Evolutionary conservation across 306 rosid species (phyloP).

Genomic region (Medicago lupulina): DNA sequence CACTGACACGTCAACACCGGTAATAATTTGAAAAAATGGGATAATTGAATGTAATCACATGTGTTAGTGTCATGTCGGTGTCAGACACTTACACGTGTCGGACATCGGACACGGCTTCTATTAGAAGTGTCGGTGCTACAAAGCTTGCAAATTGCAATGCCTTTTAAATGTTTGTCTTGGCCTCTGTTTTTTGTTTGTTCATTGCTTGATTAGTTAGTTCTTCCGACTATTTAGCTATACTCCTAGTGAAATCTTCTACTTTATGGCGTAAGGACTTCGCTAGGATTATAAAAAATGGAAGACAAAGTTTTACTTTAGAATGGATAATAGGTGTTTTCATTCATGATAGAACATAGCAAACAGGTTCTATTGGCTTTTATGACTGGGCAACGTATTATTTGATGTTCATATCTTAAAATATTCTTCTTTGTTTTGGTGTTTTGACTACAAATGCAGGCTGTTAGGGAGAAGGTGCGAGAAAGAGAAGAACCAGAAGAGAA

Average conservation of each 20-base stretch:
- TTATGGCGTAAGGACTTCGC: slow-evolving; percentile 11
- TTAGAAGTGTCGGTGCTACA: neutral
- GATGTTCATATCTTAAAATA: slow-evolving; percentile 37
- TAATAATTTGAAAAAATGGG: too few species aligned
- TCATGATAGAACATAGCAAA: slow-evolving; percentile 22
- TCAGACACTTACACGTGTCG: too few species aligned
- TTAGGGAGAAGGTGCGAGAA: slow-evolving; percentile 62
- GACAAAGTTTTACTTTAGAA: neutral
- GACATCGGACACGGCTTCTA: too few species aligned
- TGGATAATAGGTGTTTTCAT: slow-evolving; percentile 4
- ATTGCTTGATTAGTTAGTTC: slow-evolving; percentile 30
- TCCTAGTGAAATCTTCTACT: slow-evolving; percentile 1
- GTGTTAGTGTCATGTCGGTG: too few species aligned
- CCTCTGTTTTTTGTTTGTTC: slow-evolving; percentile 26
- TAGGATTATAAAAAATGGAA: slow-evolving; percentile 12
- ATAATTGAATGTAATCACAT: too few species aligned
- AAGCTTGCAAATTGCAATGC: neutral
- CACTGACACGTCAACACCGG: too few species aligned
- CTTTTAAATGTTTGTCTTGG: slow-evolving; percentile 23
- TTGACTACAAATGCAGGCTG: slow-evolving; percentile 50
- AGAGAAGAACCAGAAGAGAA: slow-evolving; percentile 64
- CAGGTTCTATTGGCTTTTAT: slow-evolving; percentile 27
- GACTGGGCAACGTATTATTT: slow-evolving; percentile 1
- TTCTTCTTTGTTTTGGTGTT: slow-evolving; percentile 39
- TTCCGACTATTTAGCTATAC: neutral